Evolutionary conservation across 116 monocot species (phyloP).

Genomic region (Papilionanthe hybrid): DNA sequence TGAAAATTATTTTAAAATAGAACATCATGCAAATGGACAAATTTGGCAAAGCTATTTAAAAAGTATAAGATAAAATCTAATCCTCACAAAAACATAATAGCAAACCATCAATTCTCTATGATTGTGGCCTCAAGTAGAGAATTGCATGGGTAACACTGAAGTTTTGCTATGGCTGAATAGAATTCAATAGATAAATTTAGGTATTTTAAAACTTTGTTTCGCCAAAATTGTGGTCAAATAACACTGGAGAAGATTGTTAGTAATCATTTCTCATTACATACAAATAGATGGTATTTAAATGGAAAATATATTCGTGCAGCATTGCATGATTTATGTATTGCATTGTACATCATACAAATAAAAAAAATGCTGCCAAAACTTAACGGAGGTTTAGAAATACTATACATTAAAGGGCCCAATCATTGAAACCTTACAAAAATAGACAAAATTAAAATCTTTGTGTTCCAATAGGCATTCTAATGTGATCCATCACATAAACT

Average conservation of each 20-base stretch:
- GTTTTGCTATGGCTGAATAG: background rate
- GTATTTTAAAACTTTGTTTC: background rate
- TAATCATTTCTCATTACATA: background rate
- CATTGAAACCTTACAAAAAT: background rate
- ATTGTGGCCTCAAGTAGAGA: background rate
- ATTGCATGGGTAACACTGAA: background rate
- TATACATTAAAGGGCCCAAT: background rate
- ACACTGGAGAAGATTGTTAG: background rate
- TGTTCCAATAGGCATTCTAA: background rate
- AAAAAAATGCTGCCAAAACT: background rate
- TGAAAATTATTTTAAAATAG: background rate
- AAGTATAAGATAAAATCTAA: background rate
- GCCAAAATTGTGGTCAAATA: background rate
- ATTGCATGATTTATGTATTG: too few relatives aligned
- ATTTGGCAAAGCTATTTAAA: background rate
- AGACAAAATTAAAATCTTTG: background rate
- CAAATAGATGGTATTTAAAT: background rate
- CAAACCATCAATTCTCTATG: background rate
- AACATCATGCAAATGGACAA: background rate
- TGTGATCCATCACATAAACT: too few relatives aligned
- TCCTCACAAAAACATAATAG: background rate
- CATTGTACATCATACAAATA: background rate
- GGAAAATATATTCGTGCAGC: background rate
- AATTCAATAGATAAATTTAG: background rate
- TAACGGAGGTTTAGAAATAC: background rate